Evolutionary conservation across 805 yeast species (phyloP).

Genomic region (Metschnikowia lachancei): DNA sequence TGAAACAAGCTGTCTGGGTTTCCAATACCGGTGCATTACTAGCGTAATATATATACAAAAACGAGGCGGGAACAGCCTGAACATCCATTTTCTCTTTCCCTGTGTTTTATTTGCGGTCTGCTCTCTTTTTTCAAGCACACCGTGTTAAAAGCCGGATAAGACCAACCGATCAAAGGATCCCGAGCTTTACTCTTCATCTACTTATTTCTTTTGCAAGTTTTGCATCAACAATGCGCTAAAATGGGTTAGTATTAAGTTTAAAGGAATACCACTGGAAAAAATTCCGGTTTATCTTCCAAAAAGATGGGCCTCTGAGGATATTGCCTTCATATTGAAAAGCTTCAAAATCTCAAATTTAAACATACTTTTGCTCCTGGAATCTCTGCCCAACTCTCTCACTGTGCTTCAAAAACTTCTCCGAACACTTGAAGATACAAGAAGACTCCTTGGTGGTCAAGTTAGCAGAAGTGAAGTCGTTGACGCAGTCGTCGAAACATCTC

Average conservation of each 20-base stretch:
- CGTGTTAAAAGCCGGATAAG: background rate
- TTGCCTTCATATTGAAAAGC: no score
- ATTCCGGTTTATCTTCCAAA: no score
- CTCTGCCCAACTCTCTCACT: slow-evolving; percentile 97
- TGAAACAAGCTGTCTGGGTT: background rate
- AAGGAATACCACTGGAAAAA: no score
- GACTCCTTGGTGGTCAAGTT: slow-evolving; percentile 82
- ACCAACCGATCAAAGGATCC: background rate
- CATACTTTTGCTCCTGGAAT: slow-evolving; percentile 93
- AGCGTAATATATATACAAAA: slow-evolving; percentile 5
- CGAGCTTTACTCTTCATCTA: background rate
- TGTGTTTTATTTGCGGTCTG: background rate
- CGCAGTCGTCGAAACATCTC: slow-evolving; percentile 97
- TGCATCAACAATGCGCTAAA: slow-evolving; percentile 64
- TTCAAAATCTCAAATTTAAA: slow-evolving; percentile 6
- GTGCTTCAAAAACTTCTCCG: slow-evolving; percentile 97
- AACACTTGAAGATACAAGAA: slow-evolving; percentile 83
- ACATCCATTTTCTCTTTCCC: background rate
- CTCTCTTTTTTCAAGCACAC: no score
- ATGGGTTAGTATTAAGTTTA: slow-evolving; percentile 27
- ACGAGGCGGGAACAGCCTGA: background rate
- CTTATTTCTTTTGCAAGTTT: slow-evolving; percentile 42
- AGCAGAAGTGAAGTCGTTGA: slow-evolving; percentile 94
- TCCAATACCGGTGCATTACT: slow-evolving; percentile 3
- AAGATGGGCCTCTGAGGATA: no score